Base-by-base conservation (phyloP, 257 asterid genomes). In the Salvia splendens region DNA sequence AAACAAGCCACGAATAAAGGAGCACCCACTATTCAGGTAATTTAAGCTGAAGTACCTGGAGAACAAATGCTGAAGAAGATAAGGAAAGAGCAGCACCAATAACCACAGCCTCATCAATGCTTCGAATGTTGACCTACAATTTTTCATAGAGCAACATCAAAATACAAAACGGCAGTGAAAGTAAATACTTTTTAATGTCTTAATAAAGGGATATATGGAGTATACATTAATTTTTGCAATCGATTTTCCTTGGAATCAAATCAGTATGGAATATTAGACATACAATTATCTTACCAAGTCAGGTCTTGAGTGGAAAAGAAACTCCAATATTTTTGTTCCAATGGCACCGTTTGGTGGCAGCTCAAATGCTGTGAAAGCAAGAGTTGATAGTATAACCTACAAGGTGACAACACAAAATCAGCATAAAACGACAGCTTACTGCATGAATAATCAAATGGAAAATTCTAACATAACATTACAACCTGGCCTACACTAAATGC, bases 51-150 rank as follows among this genome's bases (percentile, higher is more conserved):
- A 73, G 69, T 85, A 94, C 99, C 97, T 91, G 99, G 74, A 94
- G 89, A 75, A 94, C 99, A 73, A 94, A 94, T 74, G 97, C 97
- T 61, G 99, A 94, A 57, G 99, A 94, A 68, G 99, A 94, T 75
- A 94, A 75, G 57, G 99, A 94, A 56, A 94, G 95, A 66, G 99
- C 96, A 68, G 97, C 97, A 73, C 99, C 97, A 76, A 94, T 94
- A 59, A 94, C 99, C 81, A 94, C 87, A 43, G 99, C 97, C 85
- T 94, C 99, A 47, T 94, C 99, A 68, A 94, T 71, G 68, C 96
- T 94, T 85, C 99, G 91, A 80, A 94, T 94, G 80, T 94, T 94
- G 72, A 94, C 99, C 99, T 90, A 71, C 72, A 77, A 42, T 61
- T 67, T 24, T 70, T 58, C 42, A 36, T 33, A 38, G 53, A 58